Base-by-base conservation (phyloP, 169 alveolate genomes). In the Neospora caninum region DNA sequence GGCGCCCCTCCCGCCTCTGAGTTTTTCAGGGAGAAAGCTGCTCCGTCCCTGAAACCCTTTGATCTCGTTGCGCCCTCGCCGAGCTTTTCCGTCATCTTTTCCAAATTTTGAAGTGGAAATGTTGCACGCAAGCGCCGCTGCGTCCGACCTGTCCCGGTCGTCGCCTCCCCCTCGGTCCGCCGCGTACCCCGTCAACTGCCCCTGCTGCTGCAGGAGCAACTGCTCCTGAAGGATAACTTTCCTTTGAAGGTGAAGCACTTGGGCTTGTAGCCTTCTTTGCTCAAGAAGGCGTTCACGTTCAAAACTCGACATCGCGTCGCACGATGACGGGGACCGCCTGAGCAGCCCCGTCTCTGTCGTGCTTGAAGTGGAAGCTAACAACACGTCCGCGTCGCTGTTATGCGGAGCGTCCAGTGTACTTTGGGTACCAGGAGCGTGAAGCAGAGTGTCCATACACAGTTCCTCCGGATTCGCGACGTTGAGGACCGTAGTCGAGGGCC, bases 201-300 rank as follows among this genome's bases (percentile, higher is more conserved):
- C 84, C n/a, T 73, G 41, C 67, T 82, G 54, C 89, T 82, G 89
- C 10, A 39, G 67, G 58, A 82, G 89, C 34, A 82, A 6, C 89
- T 43, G 89, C 89, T 82, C 89, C 69, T 82, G 89, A 20, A 82
- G 54, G 39, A 39, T 41, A 13, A 82, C 70, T 45, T 82, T 82
- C 25, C 89, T 25, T 36, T 82, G 69, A 42, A 82, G 67, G 31
- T 82, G 89, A n/a, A 82, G 89, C 36, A 82, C 49, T 13, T 82
- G 89, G 18, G 39, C 67, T 13, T 82, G 41, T 7, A 82, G 89
- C 36, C 89, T 13, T 36, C 39, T 42, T 41, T 82, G 89, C 89
- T 82, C 41, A 25, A 82, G 54, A 27, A 82, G 89, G 4, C 89
- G 58, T 29, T 82, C 38, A 7, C 39, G 89, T 39, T 82, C 89